phyloP scores from a whole-genome alignment of 495 filamentous ascomycete genomes.

The Niebla homalea region DNA sequence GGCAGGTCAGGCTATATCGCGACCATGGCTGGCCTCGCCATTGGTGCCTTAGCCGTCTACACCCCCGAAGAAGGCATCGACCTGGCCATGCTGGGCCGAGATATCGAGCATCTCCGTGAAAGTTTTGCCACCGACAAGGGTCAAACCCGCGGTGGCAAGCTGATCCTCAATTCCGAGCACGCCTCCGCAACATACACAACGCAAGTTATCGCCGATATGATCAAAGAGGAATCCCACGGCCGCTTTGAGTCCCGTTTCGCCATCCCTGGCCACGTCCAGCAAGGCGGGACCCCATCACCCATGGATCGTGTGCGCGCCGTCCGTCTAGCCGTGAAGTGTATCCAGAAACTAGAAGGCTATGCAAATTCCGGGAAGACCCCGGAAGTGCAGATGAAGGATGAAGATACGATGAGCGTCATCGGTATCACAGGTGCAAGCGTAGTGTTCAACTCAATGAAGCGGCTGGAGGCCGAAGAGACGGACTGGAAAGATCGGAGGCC shows the following conservation, averaged over 20 bases:
- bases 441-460: conserved; percentile 66
- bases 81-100: conserved; percentile 79
- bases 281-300: conserved; percentile 82
- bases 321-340: conserved; percentile 78
- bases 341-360: conserved; percentile 76
- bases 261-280: conserved; percentile 93
- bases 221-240: conserved; percentile 82
- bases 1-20: conserved; percentile 91
- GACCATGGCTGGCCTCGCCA: conserved; percentile 73
- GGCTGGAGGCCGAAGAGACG: conserved; percentile 70
- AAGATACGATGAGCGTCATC: conserved; percentile 64
- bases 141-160: conserved; percentile 79
- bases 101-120: conserved; percentile 81
- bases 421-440: conserved; percentile 85
- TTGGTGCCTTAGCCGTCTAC: conserved; percentile 92
- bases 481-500: conserved; percentile 87
- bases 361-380: conserved; percentile 40
- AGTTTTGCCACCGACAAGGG: conserved; percentile 78
- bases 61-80: conserved; percentile 94
- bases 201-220: conserved; percentile 87
- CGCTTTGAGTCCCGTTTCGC: conserved; percentile 88
- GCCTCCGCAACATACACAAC: conserved; percentile 83
- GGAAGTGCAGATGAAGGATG: conserved; percentile 55
- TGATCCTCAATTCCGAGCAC: conserved; percentile 90
- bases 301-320: conserved; percentile 95